phyloP scores from a whole-genome alignment of 2,329 filamentous ascomycete genomes.

The Blastomyces gilchristii region DNA sequence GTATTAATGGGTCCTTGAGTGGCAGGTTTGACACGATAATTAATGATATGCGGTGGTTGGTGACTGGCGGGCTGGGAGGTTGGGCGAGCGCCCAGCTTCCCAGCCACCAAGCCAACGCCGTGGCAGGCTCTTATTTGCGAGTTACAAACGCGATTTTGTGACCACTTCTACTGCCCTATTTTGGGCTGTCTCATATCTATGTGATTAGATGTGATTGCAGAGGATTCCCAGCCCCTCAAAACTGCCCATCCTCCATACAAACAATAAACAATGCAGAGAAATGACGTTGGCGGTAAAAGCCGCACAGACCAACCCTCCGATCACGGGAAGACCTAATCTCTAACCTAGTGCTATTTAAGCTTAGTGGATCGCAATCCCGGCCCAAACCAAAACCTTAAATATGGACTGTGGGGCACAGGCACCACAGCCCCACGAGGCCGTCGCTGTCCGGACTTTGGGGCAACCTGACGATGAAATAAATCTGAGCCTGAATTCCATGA shows the following conservation, averaged over 20 bases:
- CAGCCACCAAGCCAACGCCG: slow-evolving; percentile 6
- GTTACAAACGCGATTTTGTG: background rate
- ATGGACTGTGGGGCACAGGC: background rate
- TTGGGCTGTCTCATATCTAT: background rate
- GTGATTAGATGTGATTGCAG: background rate
- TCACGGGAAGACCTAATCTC: slow-evolving; percentile 7
- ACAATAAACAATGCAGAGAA: background rate
- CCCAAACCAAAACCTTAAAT: background rate
- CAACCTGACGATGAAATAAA: too few relatives aligned
- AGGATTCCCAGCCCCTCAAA: background rate
- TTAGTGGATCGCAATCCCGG: background rate
- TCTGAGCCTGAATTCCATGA: background rate
- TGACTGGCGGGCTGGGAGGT: slow-evolving; percentile 2
- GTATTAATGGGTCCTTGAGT: slow-evolving; percentile 7
- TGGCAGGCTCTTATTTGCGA: slow-evolving; percentile 11
- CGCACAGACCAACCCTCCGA: background rate
- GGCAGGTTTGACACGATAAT: background rate
- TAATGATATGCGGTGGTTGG: slow-evolving; percentile 9
- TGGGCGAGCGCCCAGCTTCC: background rate
- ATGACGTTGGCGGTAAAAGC: background rate
- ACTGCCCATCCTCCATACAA: background rate
- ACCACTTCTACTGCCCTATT: background rate
- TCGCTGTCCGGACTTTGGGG: too few relatives aligned
- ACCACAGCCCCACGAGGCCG: too few relatives aligned
- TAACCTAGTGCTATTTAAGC: background rate